Evolutionary conservation across 495 filamentous ascomycete genomes (phyloP), one percentile per base, ranked within the genome.

Genomic region (Pyrenula aspistea): DNA sequence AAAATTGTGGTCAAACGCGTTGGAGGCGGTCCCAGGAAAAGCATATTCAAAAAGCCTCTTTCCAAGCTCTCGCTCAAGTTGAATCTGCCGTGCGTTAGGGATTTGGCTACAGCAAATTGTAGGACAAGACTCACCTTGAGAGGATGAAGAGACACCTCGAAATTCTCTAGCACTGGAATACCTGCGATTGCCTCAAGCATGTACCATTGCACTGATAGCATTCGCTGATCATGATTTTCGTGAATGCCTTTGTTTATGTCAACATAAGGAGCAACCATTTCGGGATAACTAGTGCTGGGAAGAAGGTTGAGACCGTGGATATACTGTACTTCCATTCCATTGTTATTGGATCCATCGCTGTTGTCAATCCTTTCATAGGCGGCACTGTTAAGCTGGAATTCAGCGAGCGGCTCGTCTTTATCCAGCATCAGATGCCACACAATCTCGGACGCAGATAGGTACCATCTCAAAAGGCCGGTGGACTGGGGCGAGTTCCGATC

Each of bases 151-250:
- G 91, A 87, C 53, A 99, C 87, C 68, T 99, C 93, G 61, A 99
- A 99, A 64, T 94, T 87, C 60, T 97, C 91, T 76, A 97, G 84
- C 51, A 99, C 91, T 1, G 93, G 91, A 62, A 99, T 97, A 31
- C 93, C 93, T 49, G 92, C 93, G 65, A 99, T 96, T 36, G 92
- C 93, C 67, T 99, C 93, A 4, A 97, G 78, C 89, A 95, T 96
- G 65, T 95, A 85, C 89, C 93, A 99, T 61, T 90, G 90, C 25
- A 99, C 86, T 31, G 86, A 82, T 50, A 97, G 79, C 87, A 97
- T 96, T 57, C 85, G 85, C 19, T 81, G 68, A 57, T 86, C 77
- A 11, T 65, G 64, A 10, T 68, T 68, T 42, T 79, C 74, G 25
- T 74, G 64, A 53, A 71, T 67, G 1, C 65, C 61, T 10, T 73